Percentiles rank a stretch among this genome's conserved stretches.
These are phyloP conservation scores for Penicillium bialowiezense DNA, from an alignment of 495 filamentous ascomycete genomes.

Conservation along the genomic window DNA sequence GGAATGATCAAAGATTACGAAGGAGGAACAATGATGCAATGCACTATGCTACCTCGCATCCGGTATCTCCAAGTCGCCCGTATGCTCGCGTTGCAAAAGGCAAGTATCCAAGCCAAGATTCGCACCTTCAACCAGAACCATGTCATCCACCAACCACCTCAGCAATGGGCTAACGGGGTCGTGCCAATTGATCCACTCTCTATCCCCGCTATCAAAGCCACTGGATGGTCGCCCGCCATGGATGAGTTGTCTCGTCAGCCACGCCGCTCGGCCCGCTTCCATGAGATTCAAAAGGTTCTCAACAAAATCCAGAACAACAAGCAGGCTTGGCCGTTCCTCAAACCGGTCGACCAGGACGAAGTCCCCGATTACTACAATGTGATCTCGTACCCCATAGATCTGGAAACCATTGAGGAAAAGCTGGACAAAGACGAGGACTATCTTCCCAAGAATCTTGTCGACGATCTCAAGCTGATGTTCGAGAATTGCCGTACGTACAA, in stretches of 20 bases:
- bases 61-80: constrained; percentile 88
- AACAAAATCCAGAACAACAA: constrained; percentile 94
- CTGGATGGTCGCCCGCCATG: constrained; percentile 96
- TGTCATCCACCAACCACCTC: constrained; percentile 79
- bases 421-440: constrained; percentile 91
- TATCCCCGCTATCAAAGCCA: constrained; percentile 81
- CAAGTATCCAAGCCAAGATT: constrained; percentile 89
- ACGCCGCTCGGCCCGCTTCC: constrained; percentile 93
- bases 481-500: constrained; percentile 96
- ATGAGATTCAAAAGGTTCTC: constrained; percentile 84
- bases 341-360: constrained; percentile 91
- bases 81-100: constrained; percentile 97
- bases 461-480: constrained; percentile 87
- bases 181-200: constrained; percentile 72
- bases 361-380: constrained; percentile 97
- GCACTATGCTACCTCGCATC: constrained; percentile 91
- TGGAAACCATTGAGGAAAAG: constrained; percentile 92
- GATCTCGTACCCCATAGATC: constrained; percentile 96
- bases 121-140: constrained; percentile 85
- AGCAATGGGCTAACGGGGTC: constrained; percentile 72
- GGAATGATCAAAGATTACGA: constrained; percentile 99
- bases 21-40: constrained; percentile 99
- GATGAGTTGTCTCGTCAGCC: constrained; percentile 93
- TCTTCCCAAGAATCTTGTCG: constrained; percentile 88
- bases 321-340: constrained; percentile 88